Evolutionary conservation across 1,284 basidiomycete species (phyloP).

Genomic region (Ganoderma lingzhi): DNA sequence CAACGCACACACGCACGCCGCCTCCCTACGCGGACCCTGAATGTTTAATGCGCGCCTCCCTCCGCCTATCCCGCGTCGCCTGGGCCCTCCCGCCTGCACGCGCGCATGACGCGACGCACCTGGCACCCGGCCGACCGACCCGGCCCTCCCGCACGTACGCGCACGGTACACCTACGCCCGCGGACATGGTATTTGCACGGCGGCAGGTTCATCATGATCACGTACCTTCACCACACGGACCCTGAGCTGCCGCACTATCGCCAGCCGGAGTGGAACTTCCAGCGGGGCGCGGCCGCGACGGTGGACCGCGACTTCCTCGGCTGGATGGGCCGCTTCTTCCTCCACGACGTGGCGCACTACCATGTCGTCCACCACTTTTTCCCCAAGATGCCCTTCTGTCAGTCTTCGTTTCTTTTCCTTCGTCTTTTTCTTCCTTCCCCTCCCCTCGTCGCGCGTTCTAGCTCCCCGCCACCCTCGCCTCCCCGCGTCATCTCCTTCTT

Average conservation of each 20-base stretch:
- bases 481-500: not conserved
- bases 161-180: not conserved
- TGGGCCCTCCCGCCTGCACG: not conserved
- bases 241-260: conserved; percentile 51
- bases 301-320: conserved; percentile 64
- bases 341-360: conserved; percentile 54
- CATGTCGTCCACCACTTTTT: conserved; percentile 51
- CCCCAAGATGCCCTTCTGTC: conserved; percentile 45
- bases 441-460: not conserved
- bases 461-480: not conserved
- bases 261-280: conserved; percentile 57
- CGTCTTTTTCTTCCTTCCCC: not conserved
- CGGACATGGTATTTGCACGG: not conserved
- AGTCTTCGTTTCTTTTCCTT: conserved; percentile 18
- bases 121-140: not conserved
- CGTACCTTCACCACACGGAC: conserved; percentile 52
- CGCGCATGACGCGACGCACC: not conserved
- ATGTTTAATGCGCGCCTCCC: not conserved
- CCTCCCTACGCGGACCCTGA: not conserved
- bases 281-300: conserved; percentile 64
- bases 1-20: not conserved
- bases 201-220: conserved; percentile 51
- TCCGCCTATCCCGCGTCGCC: not conserved
- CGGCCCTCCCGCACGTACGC: not conserved
- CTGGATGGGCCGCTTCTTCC: conserved; percentile 53